Percentiles rank a stretch among this genome's conserved stretches.
These are phyloP conservation scores for Aspergillus arachidicola DNA, from an alignment of 2,329 filamentous ascomycete species.

Conservation along the genomic window DNA sequence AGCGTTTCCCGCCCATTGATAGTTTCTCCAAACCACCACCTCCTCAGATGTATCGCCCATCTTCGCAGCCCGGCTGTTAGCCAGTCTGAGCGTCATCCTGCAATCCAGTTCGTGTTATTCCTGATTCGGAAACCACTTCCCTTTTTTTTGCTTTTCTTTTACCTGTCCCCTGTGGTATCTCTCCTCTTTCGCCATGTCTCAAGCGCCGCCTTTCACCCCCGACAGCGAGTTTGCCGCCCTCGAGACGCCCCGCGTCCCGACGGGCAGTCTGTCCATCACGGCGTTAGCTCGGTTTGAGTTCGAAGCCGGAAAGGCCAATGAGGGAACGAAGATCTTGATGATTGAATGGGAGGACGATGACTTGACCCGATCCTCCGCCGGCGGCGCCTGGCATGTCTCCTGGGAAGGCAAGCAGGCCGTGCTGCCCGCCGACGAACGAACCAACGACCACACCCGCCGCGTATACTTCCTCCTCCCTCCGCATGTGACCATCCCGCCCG, in stretches of 20 bases:
- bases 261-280: constrained; percentile 46
- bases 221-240: constrained; percentile 35
- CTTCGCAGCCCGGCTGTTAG: constrained; percentile 2
- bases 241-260: constrained; percentile 33
- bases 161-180: not conserved
- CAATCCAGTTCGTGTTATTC: constrained; percentile 1
- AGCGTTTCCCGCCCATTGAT: constrained; percentile 8
- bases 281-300: constrained; percentile 88
- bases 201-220: constrained; percentile 30
- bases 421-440: constrained; percentile 65
- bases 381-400: constrained; percentile 69
- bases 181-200: constrained; percentile 17
- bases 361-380: constrained; percentile 45
- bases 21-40: not conserved
- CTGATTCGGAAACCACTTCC: not conserved
- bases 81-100: constrained; percentile 6
- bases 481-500: constrained; percentile 69
- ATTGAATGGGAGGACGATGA: constrained; percentile 80
- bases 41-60: not conserved
- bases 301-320: constrained; percentile 72
- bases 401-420: constrained; percentile 81
- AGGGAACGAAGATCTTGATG: constrained; percentile 90
- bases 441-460: constrained; percentile 58
- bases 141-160: constrained; percentile 1
- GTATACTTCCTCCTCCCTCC: constrained; percentile 82